Percentiles rank a stretch among this genome's conserved stretches.
Evolutionary conservation across 1,284 basidiomycete genomes (phyloP).

Genomic region (Agaricales sp.): DNA sequence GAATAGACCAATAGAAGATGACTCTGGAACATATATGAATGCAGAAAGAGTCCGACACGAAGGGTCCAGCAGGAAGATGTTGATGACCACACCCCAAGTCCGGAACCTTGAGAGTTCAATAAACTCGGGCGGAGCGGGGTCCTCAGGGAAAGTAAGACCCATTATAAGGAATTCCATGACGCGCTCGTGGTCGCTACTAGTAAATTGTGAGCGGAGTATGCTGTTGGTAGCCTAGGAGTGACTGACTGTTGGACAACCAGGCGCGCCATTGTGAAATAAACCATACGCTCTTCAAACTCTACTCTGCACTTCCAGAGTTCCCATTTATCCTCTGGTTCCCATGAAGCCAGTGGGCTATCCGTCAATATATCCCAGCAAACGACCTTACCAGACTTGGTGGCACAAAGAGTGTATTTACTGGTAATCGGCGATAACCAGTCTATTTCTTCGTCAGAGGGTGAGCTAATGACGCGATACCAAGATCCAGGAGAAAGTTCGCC

Average conservation of each 20-base stretch:
- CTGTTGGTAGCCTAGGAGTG: background rate
- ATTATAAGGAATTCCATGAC: slow-evolving; percentile 50
- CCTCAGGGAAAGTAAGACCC: slow-evolving; percentile 39
- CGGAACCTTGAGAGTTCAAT: slow-evolving; percentile 47
- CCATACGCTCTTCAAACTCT: slow-evolving; percentile 58
- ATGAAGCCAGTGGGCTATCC: slow-evolving; percentile 48
- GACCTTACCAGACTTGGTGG: slow-evolving; percentile 64
- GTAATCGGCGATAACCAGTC: slow-evolving; percentile 71
- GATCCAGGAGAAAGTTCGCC: slow-evolving; percentile 11
- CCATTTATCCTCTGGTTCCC: slow-evolving; percentile 57
- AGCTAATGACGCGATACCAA: slow-evolving; percentile 56
- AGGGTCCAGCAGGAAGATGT: slow-evolving; percentile 65
- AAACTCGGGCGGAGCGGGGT: slow-evolving; percentile 33
- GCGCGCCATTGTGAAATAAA: slow-evolving; percentile 65
- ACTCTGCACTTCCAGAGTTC: slow-evolving; percentile 70
- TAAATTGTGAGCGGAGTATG: slow-evolving; percentile 5
- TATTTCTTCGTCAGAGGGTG: slow-evolving; percentile 55
- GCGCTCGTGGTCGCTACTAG: slow-evolving; percentile 32
- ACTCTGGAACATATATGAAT: slow-evolving; percentile 49
- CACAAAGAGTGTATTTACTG: slow-evolving; percentile 59
- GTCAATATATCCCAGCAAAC: slow-evolving; percentile 64
- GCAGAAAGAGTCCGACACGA: slow-evolving; percentile 48
- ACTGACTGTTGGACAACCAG: slow-evolving; percentile 37
- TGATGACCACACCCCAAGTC: slow-evolving; percentile 62
- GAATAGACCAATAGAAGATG: slow-evolving; percentile 48